These are phyloP conservation scores for Blastocrithidia nonstop DNA, from an alignment of 208 protist species.

Conservation along the genomic window DNA sequence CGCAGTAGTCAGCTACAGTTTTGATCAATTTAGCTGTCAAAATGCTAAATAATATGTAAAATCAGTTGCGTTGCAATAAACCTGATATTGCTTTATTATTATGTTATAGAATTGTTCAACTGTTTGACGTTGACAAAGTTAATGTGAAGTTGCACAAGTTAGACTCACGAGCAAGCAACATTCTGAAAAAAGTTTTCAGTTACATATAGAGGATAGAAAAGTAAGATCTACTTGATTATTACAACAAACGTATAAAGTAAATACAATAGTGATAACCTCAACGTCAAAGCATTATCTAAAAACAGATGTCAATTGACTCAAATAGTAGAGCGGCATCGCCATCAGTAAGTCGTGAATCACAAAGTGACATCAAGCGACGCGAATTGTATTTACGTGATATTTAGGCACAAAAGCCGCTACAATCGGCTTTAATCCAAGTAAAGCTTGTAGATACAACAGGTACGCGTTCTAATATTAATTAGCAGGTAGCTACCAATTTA, in stretches of 20 bases:
- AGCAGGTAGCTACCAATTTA: no score
- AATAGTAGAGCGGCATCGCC: no score
- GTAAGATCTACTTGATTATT: slow-evolving; percentile 2
- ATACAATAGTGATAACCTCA: slow-evolving; percentile 17
- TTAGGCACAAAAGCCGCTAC: no score
- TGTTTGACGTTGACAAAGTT: background rate
- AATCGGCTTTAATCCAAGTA: no score
- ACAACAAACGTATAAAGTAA: slow-evolving; percentile 15
- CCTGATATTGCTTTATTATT: slow-evolving; percentile 1
- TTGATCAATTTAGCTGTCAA: background rate
- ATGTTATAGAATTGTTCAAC: background rate
- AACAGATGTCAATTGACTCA: slow-evolving; percentile 14
- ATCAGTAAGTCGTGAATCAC: no score
- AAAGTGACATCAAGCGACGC: no score
- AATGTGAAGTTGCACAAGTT: background rate
- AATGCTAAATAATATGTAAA: background rate
- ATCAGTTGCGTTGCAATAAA: background rate
- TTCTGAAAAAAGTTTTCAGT: background rate
- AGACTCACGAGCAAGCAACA: background rate
- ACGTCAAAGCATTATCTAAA: slow-evolving; percentile 11
- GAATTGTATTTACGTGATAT: no score
- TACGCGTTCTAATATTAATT: no score
- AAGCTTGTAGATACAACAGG: no score
- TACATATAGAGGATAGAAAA: slow-evolving; percentile 1
- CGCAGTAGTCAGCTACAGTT: background rate